Conservation (phyloP, 495 filamentous ascomycete species). For the Xylaria flabelliformis region DNA sequence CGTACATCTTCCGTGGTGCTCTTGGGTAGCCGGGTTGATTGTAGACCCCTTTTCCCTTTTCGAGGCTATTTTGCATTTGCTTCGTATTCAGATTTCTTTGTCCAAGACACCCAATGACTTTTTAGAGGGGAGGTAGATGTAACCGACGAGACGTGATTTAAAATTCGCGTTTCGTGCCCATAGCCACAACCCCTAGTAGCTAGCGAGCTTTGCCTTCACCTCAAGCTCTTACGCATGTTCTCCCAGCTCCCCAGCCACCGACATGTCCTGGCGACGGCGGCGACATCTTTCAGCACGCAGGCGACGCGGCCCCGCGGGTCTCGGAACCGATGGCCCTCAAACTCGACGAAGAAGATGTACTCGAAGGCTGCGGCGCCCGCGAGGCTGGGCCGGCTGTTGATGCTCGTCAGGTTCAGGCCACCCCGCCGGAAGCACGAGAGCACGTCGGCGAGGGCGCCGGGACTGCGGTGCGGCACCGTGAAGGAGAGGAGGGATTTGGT, state of each 20-base stretch:
- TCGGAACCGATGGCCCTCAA: slow-evolving; percentile 63
- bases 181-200: neutral
- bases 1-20: neutral
- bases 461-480: slow-evolving; percentile 74
- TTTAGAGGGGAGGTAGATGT: neutral
- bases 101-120: neutral
- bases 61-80: no score
- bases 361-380: slow-evolving; percentile 69
- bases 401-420: slow-evolving; percentile 85
- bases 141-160: neutral
- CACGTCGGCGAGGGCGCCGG: slow-evolving; percentile 82
- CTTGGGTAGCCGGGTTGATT: neutral
- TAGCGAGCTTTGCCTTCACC: neutral
- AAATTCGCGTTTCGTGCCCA: neutral
- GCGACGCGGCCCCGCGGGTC: slow-evolving; percentile 60
- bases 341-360: slow-evolving; percentile 95
- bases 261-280: slow-evolving; percentile 50
- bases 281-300: slow-evolving; percentile 52
- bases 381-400: slow-evolving; percentile 83
- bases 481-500: slow-evolving; percentile 83
- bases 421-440: slow-evolving; percentile 76
- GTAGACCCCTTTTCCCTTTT: neutral
- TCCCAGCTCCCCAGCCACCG: slow-evolving; percentile 65
- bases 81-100: neutral
- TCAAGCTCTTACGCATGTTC: slow-evolving; percentile 39